phyloP scores from a whole-genome alignment of 257 asterid genomes.

The Apocynum venetum region DNA sequence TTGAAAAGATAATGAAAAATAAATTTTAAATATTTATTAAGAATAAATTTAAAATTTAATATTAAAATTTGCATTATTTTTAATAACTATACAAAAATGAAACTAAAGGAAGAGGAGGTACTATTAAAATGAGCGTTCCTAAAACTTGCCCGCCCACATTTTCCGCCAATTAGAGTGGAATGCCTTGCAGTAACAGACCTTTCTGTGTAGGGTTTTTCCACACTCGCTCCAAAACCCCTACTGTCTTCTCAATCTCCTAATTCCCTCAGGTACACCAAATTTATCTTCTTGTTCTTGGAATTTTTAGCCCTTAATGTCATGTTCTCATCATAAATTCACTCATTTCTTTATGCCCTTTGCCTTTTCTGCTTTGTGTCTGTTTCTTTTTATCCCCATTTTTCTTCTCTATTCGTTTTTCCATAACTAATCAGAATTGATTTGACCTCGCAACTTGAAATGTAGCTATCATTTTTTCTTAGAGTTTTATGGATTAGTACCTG shows the following conservation, averaged over 20 bases:
- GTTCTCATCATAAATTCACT: neutral
- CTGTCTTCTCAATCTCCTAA: neutral
- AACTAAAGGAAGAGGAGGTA: too few species aligned
- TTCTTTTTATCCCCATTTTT: neutral
- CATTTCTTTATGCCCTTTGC: neutral
- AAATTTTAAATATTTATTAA: too few species aligned
- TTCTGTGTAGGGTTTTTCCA: constrained; percentile 22
- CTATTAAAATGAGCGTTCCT: too few species aligned
- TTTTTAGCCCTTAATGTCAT: neutral
- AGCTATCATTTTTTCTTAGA: neutral
- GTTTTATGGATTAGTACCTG: neutral
- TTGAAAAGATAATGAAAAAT: too few species aligned
- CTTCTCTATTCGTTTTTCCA: neutral
- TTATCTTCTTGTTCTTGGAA: neutral
- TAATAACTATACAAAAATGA: too few species aligned
- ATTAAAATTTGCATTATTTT: too few species aligned
- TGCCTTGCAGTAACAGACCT: neutral
- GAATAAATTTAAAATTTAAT: too few species aligned
- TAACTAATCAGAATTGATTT: neutral
- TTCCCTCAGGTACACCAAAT: neutral
- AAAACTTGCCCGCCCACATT: constrained; percentile 13
- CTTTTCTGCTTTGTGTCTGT: neutral
- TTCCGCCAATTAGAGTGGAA: constrained; percentile 4
- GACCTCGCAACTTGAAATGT: neutral
- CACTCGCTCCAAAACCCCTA: neutral